Evolutionary conservation across 257 asterid species (phyloP).

Genomic region (Salvia splendens): DNA sequence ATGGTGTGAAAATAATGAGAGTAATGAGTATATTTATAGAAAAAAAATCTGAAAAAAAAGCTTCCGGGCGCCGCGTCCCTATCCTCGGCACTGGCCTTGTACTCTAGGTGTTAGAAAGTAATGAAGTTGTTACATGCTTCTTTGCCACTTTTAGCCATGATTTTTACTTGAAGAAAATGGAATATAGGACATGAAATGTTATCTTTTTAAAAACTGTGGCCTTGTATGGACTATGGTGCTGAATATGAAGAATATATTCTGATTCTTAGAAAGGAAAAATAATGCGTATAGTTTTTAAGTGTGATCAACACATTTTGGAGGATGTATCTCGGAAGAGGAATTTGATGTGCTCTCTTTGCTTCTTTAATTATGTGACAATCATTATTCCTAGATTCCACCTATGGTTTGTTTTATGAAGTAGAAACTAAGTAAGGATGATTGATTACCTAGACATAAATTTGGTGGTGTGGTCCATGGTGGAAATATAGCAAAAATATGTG

Average conservation of each 20-base stretch:
- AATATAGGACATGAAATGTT: constrained; percentile 2
- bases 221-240: not conserved
- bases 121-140: not conserved
- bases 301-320: not conserved
- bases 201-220: not conserved
- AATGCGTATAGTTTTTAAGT: too few species aligned
- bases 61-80: too few species aligned
- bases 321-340: not conserved
- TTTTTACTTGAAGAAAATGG: not conserved
- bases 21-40: too few species aligned
- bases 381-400: constrained; percentile 10
- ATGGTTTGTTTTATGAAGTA: constrained; percentile 18
- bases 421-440: constrained; percentile 18
- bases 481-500: not conserved
- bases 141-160: not conserved
- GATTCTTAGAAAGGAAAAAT: not conserved
- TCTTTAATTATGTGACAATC: constrained; percentile 18
- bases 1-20: too few species aligned
- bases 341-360: constrained; percentile 20
- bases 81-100: too few species aligned
- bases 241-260: constrained; percentile 2
- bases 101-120: not conserved
- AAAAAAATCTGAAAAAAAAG: too few species aligned
- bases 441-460: not conserved
- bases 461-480: constrained; percentile 22